Evolutionary conservation across 305 asterid genomes (phyloP), one percentile per base, ranked within the genome.

Genomic region (Salvia sclarea): DNA sequence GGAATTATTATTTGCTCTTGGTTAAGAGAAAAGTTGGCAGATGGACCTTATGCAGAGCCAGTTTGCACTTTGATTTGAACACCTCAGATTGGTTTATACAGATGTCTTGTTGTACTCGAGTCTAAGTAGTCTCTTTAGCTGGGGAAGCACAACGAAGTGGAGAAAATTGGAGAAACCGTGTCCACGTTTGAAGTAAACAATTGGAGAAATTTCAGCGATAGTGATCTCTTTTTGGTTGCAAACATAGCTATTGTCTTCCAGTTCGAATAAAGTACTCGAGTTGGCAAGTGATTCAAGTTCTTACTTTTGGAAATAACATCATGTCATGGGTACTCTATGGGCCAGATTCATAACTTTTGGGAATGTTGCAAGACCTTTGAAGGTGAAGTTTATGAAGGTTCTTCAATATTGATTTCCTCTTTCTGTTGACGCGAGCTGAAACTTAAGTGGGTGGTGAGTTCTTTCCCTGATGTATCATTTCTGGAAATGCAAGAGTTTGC

Each of bases 21-120:
- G 24, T 68, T 48, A 35, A 49, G 37, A 20, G 25, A 50, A 63
- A 57, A 64, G n/a, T 67, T 21, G 33, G 59, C 20, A 25, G 66
- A 64, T 33, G 61, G 65, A 62, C 44, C 61, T 64, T 56, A 67
- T 21, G 64, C 43, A 17, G 72, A 56, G 63, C 44, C 70, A 47
- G 45, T 56, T 41, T 64, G 50, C 70, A 47, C 38, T 56, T 41
- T 64, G 43, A 30, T 45, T 58, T 30, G 22, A 37, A 53, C 11
- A 37, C 50, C 50, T 54, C 64, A 49, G 70, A 73, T 57, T 53
- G 73, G 70, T 74, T 41, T 7, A 2, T 31, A 6, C 69, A n/a
- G 47, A 14, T 43, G 22, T 62, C 48, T 41, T 25, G 57, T n/a
- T 37, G 56, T 53, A 57, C 53, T 63, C 50, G 20, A 58, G 74